A percentile compares a stretch with the other conserved stretches of the same genome.
phyloP scores from a whole-genome alignment of 148 eudicot species.

The Nyssa sinensis region DNA sequence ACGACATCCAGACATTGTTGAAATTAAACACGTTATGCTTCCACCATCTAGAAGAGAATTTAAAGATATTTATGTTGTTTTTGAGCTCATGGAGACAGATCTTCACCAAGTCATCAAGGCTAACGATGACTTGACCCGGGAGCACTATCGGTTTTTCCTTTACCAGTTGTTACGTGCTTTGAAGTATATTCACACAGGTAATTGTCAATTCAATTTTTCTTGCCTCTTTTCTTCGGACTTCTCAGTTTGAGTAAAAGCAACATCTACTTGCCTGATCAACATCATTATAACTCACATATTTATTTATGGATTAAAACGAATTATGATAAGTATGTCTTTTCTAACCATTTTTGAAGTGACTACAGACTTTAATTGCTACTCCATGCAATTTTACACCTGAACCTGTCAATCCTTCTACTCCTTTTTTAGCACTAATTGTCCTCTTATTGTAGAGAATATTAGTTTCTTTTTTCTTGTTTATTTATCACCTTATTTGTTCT shows the following conservation, averaged over 20 bases:
- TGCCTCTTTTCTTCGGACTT: background rate
- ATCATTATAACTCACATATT: background rate
- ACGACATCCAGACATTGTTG: conserved; percentile 69
- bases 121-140: conserved; percentile 64
- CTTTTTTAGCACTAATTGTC: background rate
- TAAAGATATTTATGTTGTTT: conserved; percentile 65
- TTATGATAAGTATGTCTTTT: background rate
- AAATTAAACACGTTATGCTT: conserved; percentile 63
- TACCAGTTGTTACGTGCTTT: conserved; percentile 66
- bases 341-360: background rate
- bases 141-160: conserved; percentile 63
- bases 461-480: background rate
- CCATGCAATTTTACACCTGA: background rate
- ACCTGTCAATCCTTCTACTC: background rate
- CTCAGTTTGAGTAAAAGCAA: background rate
- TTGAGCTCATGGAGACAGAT: conserved; percentile 75
- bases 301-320: background rate
- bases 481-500: background rate
- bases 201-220: background rate
- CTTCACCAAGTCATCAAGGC: conserved; percentile 73
- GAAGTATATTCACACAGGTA: conserved; percentile 67
- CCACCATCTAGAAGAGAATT: conserved; percentile 66
- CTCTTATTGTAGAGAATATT: background rate
- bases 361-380: background rate
- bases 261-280: background rate